These are phyloP conservation scores for Termitomyces sp. DNA, from an alignment of 768 basidiomycete genomes.

Conservation along the genomic window DNA sequence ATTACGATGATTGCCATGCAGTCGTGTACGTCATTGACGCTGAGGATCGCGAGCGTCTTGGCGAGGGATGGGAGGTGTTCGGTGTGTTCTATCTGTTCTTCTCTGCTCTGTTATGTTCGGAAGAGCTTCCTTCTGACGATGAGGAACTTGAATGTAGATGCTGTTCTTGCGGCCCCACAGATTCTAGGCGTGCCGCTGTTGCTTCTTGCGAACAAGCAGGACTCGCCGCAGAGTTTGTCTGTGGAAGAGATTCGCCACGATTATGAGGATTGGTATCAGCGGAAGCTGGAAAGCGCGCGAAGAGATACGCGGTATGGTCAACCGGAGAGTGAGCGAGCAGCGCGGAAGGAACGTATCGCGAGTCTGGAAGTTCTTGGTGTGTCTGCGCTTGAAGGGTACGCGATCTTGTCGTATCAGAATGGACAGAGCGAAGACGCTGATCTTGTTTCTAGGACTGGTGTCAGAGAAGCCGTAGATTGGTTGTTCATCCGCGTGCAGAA, in stretches of 20 bases:
- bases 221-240: conserved; percentile 72
- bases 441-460: conserved; percentile 66
- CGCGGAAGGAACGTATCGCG: conserved; percentile 55
- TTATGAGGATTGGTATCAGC: conserved; percentile 84
- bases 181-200: conserved; percentile 89
- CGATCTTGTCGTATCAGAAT: conserved; percentile 14
- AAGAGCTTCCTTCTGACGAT: background rate
- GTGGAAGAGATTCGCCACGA: conserved; percentile 89
- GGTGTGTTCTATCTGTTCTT: conserved; percentile 49
- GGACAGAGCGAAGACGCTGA: background rate
- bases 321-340: conserved; percentile 39
- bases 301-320: conserved; percentile 45
- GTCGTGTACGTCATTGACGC: conserved; percentile 96
- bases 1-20: conserved; percentile 96
- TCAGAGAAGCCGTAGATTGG: conserved; percentile 91
- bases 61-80: conserved; percentile 97
- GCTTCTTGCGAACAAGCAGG: conserved; percentile 96
- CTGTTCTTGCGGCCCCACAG: conserved; percentile 83
- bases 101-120: background rate
- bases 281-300: conserved; percentile 66
- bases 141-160: conserved; percentile 51
- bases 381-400: conserved; percentile 85
- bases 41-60: conserved; percentile 80
- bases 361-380: conserved; percentile 89
- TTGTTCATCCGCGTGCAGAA: conserved; percentile 92